Base-by-base conservation (phyloP, 306 rosid species). In the Trichosanthes truncata region DNA sequence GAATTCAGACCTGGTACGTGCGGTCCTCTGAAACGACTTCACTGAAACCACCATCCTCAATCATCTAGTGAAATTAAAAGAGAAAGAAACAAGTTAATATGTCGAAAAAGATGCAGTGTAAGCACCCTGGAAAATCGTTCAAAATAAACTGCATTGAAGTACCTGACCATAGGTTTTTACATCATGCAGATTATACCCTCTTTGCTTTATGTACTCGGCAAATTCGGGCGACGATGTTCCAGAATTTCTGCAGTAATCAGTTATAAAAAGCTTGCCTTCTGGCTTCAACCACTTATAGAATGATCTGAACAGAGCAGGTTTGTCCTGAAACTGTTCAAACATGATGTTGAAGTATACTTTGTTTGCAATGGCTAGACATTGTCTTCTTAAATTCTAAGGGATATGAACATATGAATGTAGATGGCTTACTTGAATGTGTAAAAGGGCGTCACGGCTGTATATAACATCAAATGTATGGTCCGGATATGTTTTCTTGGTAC, bases 261-360 rank as follows among this genome's bases (percentile, higher is more conserved):
- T 92, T 74, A 94, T 89, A 77, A 94, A 89, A 83, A 94, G 87
- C 74, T 85, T 91, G 1, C 97, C 98, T 46, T 93, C 97, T 31
- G 97, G 98, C 86, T 92, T 94, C 91, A 94, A 81, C 98, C 98
- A 94, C 82, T 87, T 82, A 87, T 84, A 84, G 82, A 94, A 91
- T 72, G 97, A 89, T 84, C 82, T 86, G 80, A 94, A 89, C 43
- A 92, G 59, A 71, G 91, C 86, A 26, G 89, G 87, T 85, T 94
- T 94, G 82, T 94, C 98, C 98, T 94, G 77, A 23, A 78, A 76
- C 20, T 35, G 45, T 65, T 65, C 46, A 65, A 18, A 65, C 46
- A 65, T 12, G 25, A 65, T 35, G 9, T 65, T 61, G 68, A 61
- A 31, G 40, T 0, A 9, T 23, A 25, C 65, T 3, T 59, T 25